A percentile compares a stretch with the other conserved stretches of the same genome.
phyloP scores from a whole-genome alignment of 768 basidiomycete genomes.

The Russula olivacea region DNA sequence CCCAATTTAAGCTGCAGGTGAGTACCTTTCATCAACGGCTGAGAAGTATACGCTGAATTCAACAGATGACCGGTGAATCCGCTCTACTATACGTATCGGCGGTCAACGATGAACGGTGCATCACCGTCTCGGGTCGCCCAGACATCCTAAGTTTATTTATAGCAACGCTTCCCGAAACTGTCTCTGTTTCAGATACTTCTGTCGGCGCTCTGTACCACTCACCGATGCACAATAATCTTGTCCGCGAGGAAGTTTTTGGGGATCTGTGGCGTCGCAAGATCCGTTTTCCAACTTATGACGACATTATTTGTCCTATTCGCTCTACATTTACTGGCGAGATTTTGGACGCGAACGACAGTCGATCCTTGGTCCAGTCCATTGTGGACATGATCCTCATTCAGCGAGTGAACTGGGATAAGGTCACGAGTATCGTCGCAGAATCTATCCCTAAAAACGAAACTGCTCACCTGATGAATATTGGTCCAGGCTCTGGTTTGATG shows the following conservation, averaged over 20 bases:
- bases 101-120: constrained; percentile 40
- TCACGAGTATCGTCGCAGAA: constrained; percentile 29
- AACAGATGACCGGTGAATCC: constrained; percentile 16
- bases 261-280: constrained; percentile 44
- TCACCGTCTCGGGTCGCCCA: constrained; percentile 57
- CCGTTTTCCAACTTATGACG: constrained; percentile 42
- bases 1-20: constrained; percentile 28
- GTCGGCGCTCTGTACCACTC: constrained; percentile 52
- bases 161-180: constrained; percentile 33
- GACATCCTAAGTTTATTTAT: constrained; percentile 44
- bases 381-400: constrained; percentile 24
- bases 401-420: constrained; percentile 42
- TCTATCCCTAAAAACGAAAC: constrained; percentile 25
- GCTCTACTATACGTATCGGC: constrained; percentile 45
- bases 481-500: constrained; percentile 40
- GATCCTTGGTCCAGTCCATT: constrained; percentile 15
- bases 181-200: constrained; percentile 39
- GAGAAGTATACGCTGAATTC: constrained; percentile 22
- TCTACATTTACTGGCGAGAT: constrained; percentile 19
- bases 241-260: constrained; percentile 38
- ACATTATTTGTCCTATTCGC: constrained; percentile 34
- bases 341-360: constrained; percentile 5
- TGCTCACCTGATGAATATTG: constrained; percentile 44
- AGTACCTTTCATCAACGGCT: background rate
- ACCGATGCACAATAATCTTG: constrained; percentile 30